Conservation (phyloP, 805 yeast species). For the Saccharomyces cerevisiae region DNA sequence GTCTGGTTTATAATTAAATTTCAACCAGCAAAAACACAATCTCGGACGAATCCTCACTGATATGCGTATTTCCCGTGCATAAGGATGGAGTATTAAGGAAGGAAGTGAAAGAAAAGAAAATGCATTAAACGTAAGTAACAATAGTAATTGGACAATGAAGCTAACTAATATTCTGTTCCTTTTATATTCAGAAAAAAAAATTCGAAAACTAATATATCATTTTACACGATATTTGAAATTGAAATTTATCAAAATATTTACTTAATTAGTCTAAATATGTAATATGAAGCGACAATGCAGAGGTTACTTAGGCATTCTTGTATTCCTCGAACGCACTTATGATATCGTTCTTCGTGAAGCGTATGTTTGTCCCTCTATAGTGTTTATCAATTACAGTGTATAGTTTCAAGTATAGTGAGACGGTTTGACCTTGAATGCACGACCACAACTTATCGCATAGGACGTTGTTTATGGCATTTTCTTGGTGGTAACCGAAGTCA, state of each 20-base stretch:
- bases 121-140: not conserved
- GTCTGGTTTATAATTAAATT: conserved; percentile 89
- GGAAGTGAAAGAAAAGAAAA: not conserved
- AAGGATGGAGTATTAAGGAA: conserved; percentile 51
- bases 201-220: not conserved
- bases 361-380: conserved; percentile 42
- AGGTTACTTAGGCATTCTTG: conserved; percentile 6
- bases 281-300: not conserved
- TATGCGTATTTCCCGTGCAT: conserved; percentile 99
- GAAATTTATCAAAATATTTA: not conserved
- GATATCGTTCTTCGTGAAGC: conserved; percentile 48
- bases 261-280: not conserved
- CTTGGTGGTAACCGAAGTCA: conserved; percentile 37
- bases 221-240: not conserved
- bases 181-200: not conserved
- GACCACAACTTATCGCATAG: conserved; percentile 60
- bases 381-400: conserved; percentile 49
- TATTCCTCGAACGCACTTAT: conserved; percentile 42
- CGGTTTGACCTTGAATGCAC: conserved; percentile 57
- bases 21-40: conserved; percentile 99
- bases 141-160: too few relatives aligned
- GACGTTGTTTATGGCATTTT: conserved; percentile 29
- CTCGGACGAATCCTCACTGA: conserved; percentile 99
- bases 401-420: conserved; percentile 46
- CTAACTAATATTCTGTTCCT: not conserved